phyloP scores from a whole-genome alignment of 805 yeast genomes.

The Metschnikowia hibisci region DNA sequence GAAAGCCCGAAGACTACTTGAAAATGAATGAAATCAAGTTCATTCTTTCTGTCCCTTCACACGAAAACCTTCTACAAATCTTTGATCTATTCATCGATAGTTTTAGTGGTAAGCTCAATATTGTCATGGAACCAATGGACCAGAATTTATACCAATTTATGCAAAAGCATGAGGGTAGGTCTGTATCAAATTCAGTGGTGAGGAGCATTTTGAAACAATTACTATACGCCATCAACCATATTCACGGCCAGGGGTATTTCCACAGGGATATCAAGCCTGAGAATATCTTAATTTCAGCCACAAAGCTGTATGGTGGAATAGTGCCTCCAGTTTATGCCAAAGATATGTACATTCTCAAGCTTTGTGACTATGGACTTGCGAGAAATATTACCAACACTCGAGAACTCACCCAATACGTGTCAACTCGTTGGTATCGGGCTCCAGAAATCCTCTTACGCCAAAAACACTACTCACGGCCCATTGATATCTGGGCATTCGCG shows the following conservation, averaged over 20 bases:
- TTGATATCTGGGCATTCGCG: constrained; percentile 87
- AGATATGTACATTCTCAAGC: constrained; percentile 58
- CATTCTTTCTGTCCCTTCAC: constrained; percentile 64
- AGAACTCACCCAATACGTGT: constrained; percentile 70
- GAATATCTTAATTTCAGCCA: constrained; percentile 69
- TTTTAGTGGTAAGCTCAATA: constrained; percentile 55
- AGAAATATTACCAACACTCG: constrained; percentile 50
- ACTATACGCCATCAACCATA: constrained; percentile 74
- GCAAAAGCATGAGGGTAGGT: constrained; percentile 50
- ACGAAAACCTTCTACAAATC: constrained; percentile 66
- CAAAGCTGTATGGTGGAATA: constrained; percentile 49
- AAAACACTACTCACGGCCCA: constrained; percentile 58
- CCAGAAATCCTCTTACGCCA: constrained; percentile 74
- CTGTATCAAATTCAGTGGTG: constrained; percentile 55
- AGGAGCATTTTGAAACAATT: constrained; percentile 69
- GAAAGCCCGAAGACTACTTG: constrained; percentile 24
- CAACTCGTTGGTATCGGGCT: constrained; percentile 83
- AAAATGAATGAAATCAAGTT: constrained; percentile 63
- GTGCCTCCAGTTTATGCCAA: constrained; percentile 39
- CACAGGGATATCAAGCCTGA: constrained; percentile 96
- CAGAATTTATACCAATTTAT: constrained; percentile 78
- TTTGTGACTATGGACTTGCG: constrained; percentile 80
- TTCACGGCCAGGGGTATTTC: constrained; percentile 63
- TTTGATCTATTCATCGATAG: constrained; percentile 78
- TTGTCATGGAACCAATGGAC: constrained; percentile 86